Evolutionary conservation across 2,329 filamentous ascomycete genomes (phyloP).

Genomic region (Chaetomiaceae sp.): DNA sequence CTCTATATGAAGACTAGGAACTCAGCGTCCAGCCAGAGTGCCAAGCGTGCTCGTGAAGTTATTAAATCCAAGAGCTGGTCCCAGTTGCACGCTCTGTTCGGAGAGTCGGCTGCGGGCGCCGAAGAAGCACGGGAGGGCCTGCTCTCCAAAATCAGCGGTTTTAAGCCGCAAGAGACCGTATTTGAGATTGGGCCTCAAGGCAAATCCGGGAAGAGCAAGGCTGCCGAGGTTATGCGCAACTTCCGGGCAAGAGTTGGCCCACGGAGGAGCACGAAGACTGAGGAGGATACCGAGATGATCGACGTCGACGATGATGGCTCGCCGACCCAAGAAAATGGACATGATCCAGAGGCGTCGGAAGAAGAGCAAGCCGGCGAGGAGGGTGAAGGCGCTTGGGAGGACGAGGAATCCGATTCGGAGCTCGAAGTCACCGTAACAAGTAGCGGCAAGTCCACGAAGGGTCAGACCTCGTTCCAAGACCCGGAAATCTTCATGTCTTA

Average conservation of each 20-base stretch:
- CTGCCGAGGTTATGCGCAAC: conserved; percentile 71
- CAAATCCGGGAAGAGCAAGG: conserved; percentile 57
- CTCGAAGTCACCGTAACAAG: conserved; percentile 69
- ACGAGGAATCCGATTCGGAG: conserved; percentile 51
- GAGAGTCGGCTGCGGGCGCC: conserved; percentile 57
- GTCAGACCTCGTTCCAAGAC: conserved; percentile 68
- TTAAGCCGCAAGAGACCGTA: conserved; percentile 88
- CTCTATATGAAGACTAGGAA: conserved; percentile 88
- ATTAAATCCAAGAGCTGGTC: conserved; percentile 66
- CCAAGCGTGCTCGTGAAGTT: conserved; percentile 77
- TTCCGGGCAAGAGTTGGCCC: conserved; percentile 65
- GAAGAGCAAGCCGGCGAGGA: conserved; percentile 34
- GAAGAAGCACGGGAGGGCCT: conserved; percentile 77
- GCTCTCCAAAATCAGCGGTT: conserved; percentile 83
- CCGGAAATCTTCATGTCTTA: conserved; percentile 96
- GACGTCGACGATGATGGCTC: conserved; percentile 27
- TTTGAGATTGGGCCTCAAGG: conserved; percentile 78
- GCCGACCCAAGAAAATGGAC: conserved; percentile 31
- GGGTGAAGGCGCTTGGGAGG: conserved; percentile 34
- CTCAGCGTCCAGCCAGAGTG: conserved; percentile 84
- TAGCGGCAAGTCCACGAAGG: conserved; percentile 48
- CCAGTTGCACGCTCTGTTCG: conserved; percentile 77
- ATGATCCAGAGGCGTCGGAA: conserved; percentile 43
- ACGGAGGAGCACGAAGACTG: conserved; percentile 40
- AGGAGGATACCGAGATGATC: conserved; percentile 29